These are phyloP conservation scores for Barnettozyma sp. DNA, from an alignment of 805 yeast genomes.

Conservation along the genomic window DNA sequence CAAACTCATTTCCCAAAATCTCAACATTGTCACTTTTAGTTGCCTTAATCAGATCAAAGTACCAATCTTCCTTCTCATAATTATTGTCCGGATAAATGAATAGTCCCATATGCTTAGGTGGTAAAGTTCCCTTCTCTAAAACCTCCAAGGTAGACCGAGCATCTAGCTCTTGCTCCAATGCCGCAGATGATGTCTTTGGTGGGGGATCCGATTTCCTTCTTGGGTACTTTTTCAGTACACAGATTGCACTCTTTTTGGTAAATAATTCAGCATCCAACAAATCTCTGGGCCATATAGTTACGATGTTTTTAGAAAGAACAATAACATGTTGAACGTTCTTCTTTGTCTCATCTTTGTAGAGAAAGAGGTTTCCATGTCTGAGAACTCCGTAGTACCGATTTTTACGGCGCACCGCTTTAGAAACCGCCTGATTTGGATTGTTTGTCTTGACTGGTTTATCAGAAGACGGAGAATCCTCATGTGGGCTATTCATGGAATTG, in stretches of 20 bases:
- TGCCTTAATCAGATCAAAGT: constrained; percentile 76
- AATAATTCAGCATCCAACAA: constrained; percentile 72
- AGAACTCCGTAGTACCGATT: constrained; percentile 64
- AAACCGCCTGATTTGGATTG: constrained; percentile 16
- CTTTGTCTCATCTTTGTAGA: constrained; percentile 67
- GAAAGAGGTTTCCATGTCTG: constrained; percentile 81
- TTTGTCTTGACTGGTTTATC: constrained; percentile 8
- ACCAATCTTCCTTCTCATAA: constrained; percentile 88
- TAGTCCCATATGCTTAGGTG: constrained; percentile 33
- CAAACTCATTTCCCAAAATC: constrained; percentile 21
- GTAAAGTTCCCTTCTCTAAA: constrained; percentile 19
- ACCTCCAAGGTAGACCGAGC: constrained; percentile 20
- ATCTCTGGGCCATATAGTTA: constrained; percentile 80
- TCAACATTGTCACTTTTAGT: constrained; percentile 38
- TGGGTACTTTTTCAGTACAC: constrained; percentile 49
- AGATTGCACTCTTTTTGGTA: constrained; percentile 72
- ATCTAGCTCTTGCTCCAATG: constrained; percentile 9
- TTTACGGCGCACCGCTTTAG: constrained; percentile 39
- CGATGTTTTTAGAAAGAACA: constrained; percentile 61
- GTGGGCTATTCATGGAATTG: constrained; percentile 3
- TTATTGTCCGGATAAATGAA: constrained; percentile 74
- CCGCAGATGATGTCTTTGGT: constrained; percentile 29
- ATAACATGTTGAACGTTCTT: constrained; percentile 71
- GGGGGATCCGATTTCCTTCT: constrained; percentile 23
- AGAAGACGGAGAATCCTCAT: no score